These are phyloP conservation scores for Lindgomyces ingoldianus DNA, from an alignment of 495 filamentous ascomycete genomes.

Conservation along the genomic window DNA sequence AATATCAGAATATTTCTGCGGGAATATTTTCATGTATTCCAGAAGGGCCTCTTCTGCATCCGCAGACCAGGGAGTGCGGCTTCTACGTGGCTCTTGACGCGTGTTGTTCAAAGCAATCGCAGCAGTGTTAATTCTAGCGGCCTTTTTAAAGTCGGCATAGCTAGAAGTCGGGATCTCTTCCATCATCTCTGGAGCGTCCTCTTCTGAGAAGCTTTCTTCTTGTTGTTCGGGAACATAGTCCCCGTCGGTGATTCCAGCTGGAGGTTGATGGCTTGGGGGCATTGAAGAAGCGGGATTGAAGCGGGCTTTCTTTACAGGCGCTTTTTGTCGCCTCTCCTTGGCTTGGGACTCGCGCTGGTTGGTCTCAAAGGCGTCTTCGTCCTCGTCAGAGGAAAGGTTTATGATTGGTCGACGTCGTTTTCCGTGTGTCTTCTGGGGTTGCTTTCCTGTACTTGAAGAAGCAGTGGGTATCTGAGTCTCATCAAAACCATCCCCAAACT, in stretches of 20 bases:
- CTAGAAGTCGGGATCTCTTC: constrained; percentile 31
- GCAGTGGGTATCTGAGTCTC: constrained; percentile 28
- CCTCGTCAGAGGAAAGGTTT: background rate
- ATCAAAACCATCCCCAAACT: constrained; percentile 39
- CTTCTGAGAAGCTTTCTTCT: constrained; percentile 18
- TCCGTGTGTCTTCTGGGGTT: constrained; percentile 23
- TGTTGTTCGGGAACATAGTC: constrained; percentile 2
- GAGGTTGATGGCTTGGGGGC: constrained; percentile 32
- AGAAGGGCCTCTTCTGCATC: constrained; percentile 54
- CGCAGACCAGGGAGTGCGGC: constrained; percentile 51
- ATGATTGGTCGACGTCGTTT: constrained; percentile 13
- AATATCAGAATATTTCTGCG: constrained; percentile 58
- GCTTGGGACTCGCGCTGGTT: background rate
- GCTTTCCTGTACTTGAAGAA: constrained; percentile 22
- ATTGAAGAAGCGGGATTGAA: constrained; percentile 18
- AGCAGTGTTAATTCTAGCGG: constrained; percentile 28
- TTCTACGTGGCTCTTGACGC: constrained; percentile 2
- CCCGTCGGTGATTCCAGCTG: background rate
- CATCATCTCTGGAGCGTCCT: constrained; percentile 27
- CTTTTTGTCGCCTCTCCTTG: constrained; percentile 7
- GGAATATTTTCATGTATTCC: constrained; percentile 51
- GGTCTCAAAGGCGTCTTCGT: constrained; percentile 2
- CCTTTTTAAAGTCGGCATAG: constrained; percentile 30
- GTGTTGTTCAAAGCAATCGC: background rate
- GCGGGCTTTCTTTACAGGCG: constrained; percentile 20